Percentiles rank a stretch among this genome's conserved stretches.
phyloP scores from a whole-genome alignment of 495 filamentous ascomycete species.

The Choiromyces venosus region DNA sequence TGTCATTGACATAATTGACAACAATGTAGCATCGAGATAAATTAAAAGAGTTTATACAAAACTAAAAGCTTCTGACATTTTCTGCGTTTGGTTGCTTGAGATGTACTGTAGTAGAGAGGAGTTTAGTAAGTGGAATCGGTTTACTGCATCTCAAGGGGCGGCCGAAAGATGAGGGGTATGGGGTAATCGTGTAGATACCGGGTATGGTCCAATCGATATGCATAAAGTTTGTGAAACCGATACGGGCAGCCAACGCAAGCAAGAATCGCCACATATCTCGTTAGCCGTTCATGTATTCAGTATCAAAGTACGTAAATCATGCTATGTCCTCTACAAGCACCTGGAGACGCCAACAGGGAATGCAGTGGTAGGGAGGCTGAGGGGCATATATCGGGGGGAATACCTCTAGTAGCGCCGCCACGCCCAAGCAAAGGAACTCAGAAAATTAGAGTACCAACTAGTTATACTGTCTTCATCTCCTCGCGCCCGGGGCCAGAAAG shows the following conservation, averaged over 20 bases:
- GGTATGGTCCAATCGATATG: not conserved
- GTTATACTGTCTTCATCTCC: not conserved
- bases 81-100: not conserved
- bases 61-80: not conserved
- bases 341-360: not conserved
- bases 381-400: too few relatives aligned
- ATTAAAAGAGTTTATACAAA: not conserved
- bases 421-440: not conserved
- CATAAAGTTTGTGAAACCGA: not conserved
- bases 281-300: not conserved
- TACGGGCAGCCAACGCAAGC: not conserved
- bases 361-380: too few relatives aligned
- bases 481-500: too few relatives aligned
- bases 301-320: not conserved
- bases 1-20: accelerated
- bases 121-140: not conserved
- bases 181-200: not conserved
- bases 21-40: not conserved
- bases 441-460: not conserved
- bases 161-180: not conserved
- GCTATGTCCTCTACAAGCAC: not conserved
- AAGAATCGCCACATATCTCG: not conserved
- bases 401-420: not conserved
- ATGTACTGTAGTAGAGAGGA: not conserved
- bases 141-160: not conserved